Conservation (phyloP, 306 rosid species). For the Pyrus betulifolia region DNA sequence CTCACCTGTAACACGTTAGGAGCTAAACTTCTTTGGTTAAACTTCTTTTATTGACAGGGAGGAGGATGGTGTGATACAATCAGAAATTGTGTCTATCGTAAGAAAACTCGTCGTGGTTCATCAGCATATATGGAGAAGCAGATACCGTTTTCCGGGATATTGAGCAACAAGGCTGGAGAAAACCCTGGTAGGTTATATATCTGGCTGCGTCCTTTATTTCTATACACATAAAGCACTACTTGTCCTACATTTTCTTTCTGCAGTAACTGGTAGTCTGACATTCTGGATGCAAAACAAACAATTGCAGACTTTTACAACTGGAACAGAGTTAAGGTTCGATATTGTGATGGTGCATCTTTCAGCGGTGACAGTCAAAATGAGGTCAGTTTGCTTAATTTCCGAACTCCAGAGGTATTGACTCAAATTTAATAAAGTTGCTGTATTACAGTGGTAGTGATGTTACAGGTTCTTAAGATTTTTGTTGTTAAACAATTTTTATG, state of each 20-base stretch:
- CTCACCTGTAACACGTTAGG: background rate
- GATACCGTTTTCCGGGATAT: slow-evolving; percentile 69
- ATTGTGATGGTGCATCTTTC: slow-evolving; percentile 96
- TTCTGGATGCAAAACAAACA: background rate
- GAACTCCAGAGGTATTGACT: background rate
- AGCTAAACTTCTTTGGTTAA: background rate
- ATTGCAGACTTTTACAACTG: slow-evolving; percentile 82
- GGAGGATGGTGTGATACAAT: slow-evolving; percentile 93
- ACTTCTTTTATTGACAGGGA: slow-evolving; percentile 46
- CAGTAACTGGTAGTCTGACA: slow-evolving; percentile 5
- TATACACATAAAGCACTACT: background rate
- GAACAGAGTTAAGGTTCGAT: slow-evolving; percentile 88
- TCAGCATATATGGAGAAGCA: slow-evolving; percentile 79
- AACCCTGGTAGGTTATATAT: slow-evolving; percentile 59
- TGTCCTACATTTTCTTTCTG: background rate
- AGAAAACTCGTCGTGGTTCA: slow-evolving; percentile 68
- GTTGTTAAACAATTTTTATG: background rate
- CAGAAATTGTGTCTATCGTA: slow-evolving; percentile 73
- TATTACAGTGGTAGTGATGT: background rate
- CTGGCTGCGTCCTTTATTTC: slow-evolving; percentile 1
- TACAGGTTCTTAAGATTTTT: background rate
- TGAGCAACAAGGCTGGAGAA: slow-evolving; percentile 58
- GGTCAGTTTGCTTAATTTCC: slow-evolving; percentile 30
- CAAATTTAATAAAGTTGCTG: background rate
- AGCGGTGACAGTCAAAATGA: slow-evolving; percentile 63